A percentile compares a stretch with the other conserved stretches of the same genome.
These are phyloP conservation scores for Aureobasidium mangrovei DNA, from an alignment of 2,329 filamentous ascomycete species.

Conservation along the genomic window DNA sequence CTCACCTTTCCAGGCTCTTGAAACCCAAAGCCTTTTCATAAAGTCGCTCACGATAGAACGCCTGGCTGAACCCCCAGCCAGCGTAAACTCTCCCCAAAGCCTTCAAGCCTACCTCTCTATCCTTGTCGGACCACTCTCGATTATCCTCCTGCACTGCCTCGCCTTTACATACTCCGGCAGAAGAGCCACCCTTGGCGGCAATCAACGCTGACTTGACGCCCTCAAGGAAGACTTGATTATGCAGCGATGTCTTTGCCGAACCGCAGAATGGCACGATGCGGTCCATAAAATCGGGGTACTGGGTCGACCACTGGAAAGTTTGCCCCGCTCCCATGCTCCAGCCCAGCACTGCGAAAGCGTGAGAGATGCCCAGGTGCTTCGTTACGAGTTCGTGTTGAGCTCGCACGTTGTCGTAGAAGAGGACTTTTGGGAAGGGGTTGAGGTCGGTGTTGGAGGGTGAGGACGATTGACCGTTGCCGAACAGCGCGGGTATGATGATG, in stretches of 20 bases:
- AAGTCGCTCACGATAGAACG: slow-evolving; percentile 66
- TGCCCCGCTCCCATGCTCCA: slow-evolving; percentile 66
- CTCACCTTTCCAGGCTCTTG: slow-evolving; percentile 49
- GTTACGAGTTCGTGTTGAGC: slow-evolving; percentile 61
- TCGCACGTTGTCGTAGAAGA: slow-evolving; percentile 60
- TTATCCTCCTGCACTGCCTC: slow-evolving; percentile 35
- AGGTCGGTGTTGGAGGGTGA: slow-evolving; percentile 55
- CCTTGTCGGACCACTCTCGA: slow-evolving; percentile 43
- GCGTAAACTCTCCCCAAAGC: slow-evolving; percentile 64
- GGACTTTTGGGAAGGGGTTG: slow-evolving; percentile 52
- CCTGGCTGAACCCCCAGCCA: slow-evolving; percentile 71
- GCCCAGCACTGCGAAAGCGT: slow-evolving; percentile 54
- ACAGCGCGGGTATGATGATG: slow-evolving; percentile 60
- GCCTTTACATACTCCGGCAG: slow-evolving; percentile 42
- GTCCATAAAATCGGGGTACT: slow-evolving; percentile 5
- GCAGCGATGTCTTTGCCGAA: slow-evolving; percentile 53
- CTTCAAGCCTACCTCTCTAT: slow-evolving; percentile 52
- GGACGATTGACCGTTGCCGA: slow-evolving; percentile 60
- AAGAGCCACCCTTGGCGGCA: slow-evolving; percentile 46
- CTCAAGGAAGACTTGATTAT: slow-evolving; percentile 61
- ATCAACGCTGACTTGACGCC: slow-evolving; percentile 54
- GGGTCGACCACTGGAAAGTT: slow-evolving; percentile 31
- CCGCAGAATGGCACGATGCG: slow-evolving; percentile 54
- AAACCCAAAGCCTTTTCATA: slow-evolving; percentile 57
- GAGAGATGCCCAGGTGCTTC: slow-evolving; percentile 50